Evolutionary conservation across 2,329 filamentous ascomycete genomes (phyloP).

Genomic region (Colletotrichum orbiculare): DNA sequence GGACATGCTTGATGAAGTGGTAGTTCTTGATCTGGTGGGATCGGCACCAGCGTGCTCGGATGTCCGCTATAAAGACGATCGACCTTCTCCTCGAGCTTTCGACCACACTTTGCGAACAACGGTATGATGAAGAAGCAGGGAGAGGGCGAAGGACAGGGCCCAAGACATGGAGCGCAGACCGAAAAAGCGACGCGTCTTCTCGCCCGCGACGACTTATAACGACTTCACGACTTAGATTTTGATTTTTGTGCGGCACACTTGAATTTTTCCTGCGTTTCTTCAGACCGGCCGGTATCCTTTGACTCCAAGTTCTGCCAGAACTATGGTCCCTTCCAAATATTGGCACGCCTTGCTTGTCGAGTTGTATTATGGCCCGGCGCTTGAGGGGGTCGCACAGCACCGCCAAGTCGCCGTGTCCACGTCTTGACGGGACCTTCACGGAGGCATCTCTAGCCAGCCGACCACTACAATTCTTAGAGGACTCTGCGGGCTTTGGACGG

Average conservation of each 20-base stretch:
- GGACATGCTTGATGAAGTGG: conserved; percentile 29
- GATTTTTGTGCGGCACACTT: conserved; percentile 36
- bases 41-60: background rate
- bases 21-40: background rate
- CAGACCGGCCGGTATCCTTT: conserved; percentile 34
- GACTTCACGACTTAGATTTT: conserved; percentile 39
- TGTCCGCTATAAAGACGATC: background rate
- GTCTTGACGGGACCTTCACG: conserved; percentile 13
- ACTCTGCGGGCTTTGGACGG: background rate
- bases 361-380: conserved; percentile 20
- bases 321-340: background rate
- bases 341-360: conserved; percentile 6
- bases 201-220: conserved; percentile 39
- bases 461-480: conserved; percentile 19
- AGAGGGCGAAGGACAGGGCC: conserved; percentile 2
- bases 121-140: background rate
- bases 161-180: conserved; percentile 22
- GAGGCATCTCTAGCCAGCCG: conserved; percentile 33
- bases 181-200: conserved; percentile 40
- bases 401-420: conserved; percentile 14
- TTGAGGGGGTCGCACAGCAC: conserved; percentile 37
- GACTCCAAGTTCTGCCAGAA: too few species aligned
- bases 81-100: too few species aligned
- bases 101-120: too few species aligned
- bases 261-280: conserved; percentile 25